Conservation (phyloP, 2,329 filamentous ascomycete species). For the Ambrosiella xylebori region DNA sequence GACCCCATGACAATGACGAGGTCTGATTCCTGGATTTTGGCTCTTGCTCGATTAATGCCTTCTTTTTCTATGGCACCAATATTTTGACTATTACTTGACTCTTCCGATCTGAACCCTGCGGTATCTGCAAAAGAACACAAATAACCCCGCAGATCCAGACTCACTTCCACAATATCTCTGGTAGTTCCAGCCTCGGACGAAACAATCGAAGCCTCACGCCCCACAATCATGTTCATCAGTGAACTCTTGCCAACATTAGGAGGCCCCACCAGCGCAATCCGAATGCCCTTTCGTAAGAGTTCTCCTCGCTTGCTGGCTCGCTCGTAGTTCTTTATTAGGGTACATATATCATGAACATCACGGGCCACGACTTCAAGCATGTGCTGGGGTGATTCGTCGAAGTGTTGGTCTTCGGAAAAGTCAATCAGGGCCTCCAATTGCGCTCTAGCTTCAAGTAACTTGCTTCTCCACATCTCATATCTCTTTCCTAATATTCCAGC, state of each 20-base stretch:
- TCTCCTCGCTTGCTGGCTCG: slow-evolving; percentile 67
- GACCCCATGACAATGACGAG: slow-evolving; percentile 68
- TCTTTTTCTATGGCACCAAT: slow-evolving; percentile 72
- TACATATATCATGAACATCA: slow-evolving; percentile 44
- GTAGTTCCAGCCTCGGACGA: slow-evolving; percentile 87
- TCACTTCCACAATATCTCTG: slow-evolving; percentile 80
- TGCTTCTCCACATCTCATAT: slow-evolving; percentile 69
- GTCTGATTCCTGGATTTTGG: slow-evolving; percentile 67
- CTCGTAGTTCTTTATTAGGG: slow-evolving; percentile 51
- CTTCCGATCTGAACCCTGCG: slow-evolving; percentile 56
- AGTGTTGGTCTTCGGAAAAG: slow-evolving; percentile 93
- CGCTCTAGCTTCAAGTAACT: slow-evolving; percentile 63
- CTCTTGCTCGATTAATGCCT: slow-evolving; percentile 73
- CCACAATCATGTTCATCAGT: slow-evolving; percentile 75
- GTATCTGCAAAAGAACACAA: slow-evolving; percentile 92
- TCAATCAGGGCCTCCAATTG: slow-evolving; percentile 93
- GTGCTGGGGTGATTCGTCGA: slow-evolving; percentile 67
- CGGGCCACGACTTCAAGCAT: slow-evolving; percentile 51
- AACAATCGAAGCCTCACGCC: slow-evolving; percentile 87
- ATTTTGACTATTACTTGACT: slow-evolving; percentile 12
- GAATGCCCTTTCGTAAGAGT: slow-evolving; percentile 68
- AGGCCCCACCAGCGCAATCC: slow-evolving; percentile 70
- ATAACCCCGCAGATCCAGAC: slow-evolving; percentile 75
- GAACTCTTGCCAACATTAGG: slow-evolving; percentile 95
- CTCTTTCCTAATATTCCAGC: slow-evolving; percentile 51